A percentile compares a stretch with the other conserved stretches of the same genome.
Evolutionary conservation across 768 basidiomycete species (phyloP).

Genomic region (Myochromella boudieri): DNA sequence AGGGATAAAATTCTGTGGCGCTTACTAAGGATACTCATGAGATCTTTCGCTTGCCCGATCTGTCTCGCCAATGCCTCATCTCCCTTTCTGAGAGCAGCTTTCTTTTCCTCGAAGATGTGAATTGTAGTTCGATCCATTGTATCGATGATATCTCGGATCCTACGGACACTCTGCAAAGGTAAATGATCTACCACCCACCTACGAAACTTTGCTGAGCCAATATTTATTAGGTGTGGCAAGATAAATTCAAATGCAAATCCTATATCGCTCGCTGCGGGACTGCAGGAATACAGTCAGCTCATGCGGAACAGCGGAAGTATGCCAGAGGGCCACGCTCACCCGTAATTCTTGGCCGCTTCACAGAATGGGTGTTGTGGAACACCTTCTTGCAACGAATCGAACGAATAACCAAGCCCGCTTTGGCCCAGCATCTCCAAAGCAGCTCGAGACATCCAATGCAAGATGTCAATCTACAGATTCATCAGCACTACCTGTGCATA

Average conservation of each 20-base stretch:
- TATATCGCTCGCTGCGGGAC: neutral
- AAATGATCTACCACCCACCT: constrained; percentile 27
- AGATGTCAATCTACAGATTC: constrained; percentile 19
- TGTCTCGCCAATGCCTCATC: constrained; percentile 28
- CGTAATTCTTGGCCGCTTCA: constrained; percentile 20
- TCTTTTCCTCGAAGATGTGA: constrained; percentile 31
- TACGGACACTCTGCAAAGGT: constrained; percentile 23
- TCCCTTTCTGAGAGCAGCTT: constrained; percentile 26
- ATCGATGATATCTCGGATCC: constrained; percentile 26
- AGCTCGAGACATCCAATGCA: constrained; percentile 26
- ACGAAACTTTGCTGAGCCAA: constrained; percentile 32
- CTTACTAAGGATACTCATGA: constrained; percentile 26
- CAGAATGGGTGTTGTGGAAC: constrained; percentile 25
- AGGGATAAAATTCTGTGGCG: neutral
- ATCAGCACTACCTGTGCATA: neutral
- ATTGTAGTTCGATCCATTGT: constrained; percentile 26
- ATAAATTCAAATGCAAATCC: constrained; percentile 11
- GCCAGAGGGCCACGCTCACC: too few species aligned
- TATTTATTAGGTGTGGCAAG: constrained; percentile 24
- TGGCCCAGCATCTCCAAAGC: constrained; percentile 30
- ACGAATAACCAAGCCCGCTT: constrained; percentile 29
- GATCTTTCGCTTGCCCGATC: constrained; percentile 28
- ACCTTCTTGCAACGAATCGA: constrained; percentile 26
- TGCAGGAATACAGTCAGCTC: too few species aligned
- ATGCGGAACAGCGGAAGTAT: too few species aligned